A percentile compares a stretch with the other conserved stretches of the same genome.
These are phyloP conservation scores for Agaricus blazei DNA, from an alignment of 768 basidiomycete genomes.

Conservation along the genomic window DNA sequence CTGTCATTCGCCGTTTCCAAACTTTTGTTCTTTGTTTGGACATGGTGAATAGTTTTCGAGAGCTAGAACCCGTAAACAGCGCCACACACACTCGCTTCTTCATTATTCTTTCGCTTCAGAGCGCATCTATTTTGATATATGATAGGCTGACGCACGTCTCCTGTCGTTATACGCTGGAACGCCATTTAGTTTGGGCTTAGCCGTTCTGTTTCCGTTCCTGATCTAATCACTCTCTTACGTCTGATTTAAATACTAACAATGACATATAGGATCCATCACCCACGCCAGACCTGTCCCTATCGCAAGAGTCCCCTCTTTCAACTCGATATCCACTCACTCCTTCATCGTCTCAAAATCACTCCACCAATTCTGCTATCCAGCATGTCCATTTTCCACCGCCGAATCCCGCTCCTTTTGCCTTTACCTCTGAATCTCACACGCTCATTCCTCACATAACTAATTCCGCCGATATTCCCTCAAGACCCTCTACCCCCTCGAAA, in stretches of 20 bases:
- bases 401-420: not conserved
- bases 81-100: not conserved
- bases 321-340: slow-evolving; percentile 7
- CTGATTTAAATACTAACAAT: not conserved
- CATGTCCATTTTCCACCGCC: not conserved
- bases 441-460: slow-evolving; percentile 17
- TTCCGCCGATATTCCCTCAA: slow-evolving; percentile 7
- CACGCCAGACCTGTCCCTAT: slow-evolving; percentile 3
- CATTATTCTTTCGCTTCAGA: not conserved
- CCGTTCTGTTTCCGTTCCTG: not conserved
- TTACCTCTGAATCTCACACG: slow-evolving; percentile 11
- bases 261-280: slow-evolving; percentile 4
- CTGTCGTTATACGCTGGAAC: no score
- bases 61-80: slow-evolving; percentile 1
- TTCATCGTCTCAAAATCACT: slow-evolving; percentile 8
- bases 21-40: not conserved
- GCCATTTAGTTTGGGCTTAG: no score
- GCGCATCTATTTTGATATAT: not conserved
- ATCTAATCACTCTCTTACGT: not conserved
- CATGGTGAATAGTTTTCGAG: not conserved
- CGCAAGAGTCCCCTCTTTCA: slow-evolving; percentile 5
- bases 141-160: no score
- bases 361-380: not conserved
- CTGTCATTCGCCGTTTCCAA: no score
- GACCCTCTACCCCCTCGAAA: slow-evolving; percentile 28